A percentile compares a stretch with the other conserved stretches of the same genome.
Conservation (phyloP, 2,329 filamentous ascomycete species). For the Passalora sequoiae region DNA sequence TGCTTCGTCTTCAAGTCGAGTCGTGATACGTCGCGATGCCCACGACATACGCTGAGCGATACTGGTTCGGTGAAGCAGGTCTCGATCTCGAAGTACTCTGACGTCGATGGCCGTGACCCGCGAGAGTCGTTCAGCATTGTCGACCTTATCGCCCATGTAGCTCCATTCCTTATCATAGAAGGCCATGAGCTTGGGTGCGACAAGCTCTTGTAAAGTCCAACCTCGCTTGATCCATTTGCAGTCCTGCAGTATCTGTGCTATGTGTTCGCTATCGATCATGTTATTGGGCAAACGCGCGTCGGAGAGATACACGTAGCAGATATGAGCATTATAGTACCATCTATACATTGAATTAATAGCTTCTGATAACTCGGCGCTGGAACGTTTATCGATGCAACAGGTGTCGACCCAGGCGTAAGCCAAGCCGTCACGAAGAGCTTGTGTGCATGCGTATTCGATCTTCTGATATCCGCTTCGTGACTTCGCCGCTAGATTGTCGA, state of each 20-base stretch:
- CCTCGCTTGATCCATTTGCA: slow-evolving; percentile 1
- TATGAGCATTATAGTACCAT: not conserved
- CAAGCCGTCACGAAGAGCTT: not conserved
- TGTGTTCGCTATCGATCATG: not conserved
- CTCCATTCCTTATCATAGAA: slow-evolving; percentile 1
- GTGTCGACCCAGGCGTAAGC: not conserved
- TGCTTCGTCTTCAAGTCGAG: slow-evolving; percentile 38
- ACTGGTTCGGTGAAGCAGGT: not conserved
- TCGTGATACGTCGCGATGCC: slow-evolving; percentile 11
- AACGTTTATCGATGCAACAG: slow-evolving; percentile 3
- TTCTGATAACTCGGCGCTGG: slow-evolving; percentile 2
- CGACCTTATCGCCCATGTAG: not conserved
- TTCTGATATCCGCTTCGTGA: not conserved
- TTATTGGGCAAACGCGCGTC: not conserved
- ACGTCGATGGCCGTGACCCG: not conserved
- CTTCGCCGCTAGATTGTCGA: slow-evolving; percentile 2
- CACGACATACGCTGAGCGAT: slow-evolving; percentile 7
- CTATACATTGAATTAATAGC: slow-evolving; percentile 3
- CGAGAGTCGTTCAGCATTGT: not conserved
- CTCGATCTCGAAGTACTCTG: not conserved
- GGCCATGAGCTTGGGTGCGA: not conserved
- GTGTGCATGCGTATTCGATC: slow-evolving; percentile 6
- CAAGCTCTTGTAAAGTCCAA: slow-evolving; percentile 2
- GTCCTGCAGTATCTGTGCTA: not conserved
- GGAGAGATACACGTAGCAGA: slow-evolving; percentile 1